Conservation (phyloP, 495 filamentous ascomycete genomes). For the Podospora appendiculata region DNA sequence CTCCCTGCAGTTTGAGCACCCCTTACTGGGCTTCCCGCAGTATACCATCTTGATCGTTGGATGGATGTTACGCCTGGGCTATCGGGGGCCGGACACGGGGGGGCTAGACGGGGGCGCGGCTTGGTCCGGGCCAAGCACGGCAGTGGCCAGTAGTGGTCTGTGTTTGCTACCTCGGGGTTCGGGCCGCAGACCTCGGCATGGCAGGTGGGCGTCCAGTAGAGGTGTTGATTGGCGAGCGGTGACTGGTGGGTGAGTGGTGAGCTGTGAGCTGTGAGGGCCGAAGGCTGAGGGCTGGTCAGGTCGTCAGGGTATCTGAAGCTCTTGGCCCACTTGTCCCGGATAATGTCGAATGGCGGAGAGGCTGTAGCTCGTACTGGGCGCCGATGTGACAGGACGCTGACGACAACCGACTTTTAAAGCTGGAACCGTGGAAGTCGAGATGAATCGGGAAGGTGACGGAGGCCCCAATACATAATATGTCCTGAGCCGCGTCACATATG, state of each 20-base stretch:
- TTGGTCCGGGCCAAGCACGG: no score
- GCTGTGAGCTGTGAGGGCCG: not conserved
- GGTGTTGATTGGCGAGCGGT: not conserved
- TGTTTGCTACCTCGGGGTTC: not conserved
- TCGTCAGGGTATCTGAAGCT: no score
- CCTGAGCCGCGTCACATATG: not conserved
- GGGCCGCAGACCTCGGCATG: not conserved
- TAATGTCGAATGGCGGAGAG: not conserved
- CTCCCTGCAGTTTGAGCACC: conserved; percentile 57
- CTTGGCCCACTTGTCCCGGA: not conserved
- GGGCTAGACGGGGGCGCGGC: not conserved
- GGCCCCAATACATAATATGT: conserved; percentile 13
- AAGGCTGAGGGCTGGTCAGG: not conserved
- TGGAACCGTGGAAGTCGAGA: not conserved
- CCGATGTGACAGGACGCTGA: not conserved
- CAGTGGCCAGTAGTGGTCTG: not conserved
- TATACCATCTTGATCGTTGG: conserved; percentile 52
- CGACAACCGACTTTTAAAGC: not conserved
- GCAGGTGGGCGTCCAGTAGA: not conserved
- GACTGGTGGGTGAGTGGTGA: not conserved
- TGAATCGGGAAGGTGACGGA: conserved; percentile 11
- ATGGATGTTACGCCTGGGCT: no score
- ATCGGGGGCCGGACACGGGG: not conserved
- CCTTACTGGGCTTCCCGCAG: conserved; percentile 62
- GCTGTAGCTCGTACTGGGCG: not conserved